Percentiles rank a stretch among this genome's conserved stretches.
Conservation (phyloP, 2,329 filamentous ascomycete genomes). For the Aspergillus felis region DNA sequence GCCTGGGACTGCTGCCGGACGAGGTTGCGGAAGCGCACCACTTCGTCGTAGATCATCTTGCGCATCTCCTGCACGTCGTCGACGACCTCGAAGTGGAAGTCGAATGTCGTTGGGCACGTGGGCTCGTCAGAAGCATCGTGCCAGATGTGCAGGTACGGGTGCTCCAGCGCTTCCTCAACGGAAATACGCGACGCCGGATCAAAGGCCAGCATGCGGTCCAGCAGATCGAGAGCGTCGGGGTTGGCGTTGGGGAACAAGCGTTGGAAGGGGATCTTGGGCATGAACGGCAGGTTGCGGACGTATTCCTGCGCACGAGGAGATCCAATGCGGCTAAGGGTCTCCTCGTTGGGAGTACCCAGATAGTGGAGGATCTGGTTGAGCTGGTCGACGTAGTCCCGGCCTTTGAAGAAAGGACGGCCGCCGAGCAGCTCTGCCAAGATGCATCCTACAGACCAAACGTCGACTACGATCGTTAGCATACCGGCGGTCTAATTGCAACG, state of each 20-base stretch:
- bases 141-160: constrained; percentile 96
- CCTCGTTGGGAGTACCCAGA: constrained; percentile 92
- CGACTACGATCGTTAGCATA: constrained; percentile 58
- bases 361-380: constrained; percentile 99
- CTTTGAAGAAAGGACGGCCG: constrained; percentile 97
- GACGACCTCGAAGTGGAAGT: constrained; percentile 97
- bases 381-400: constrained; percentile 97
- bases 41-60: constrained; percentile 95
- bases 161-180: constrained; percentile 92
- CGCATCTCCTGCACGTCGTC: constrained; percentile 95
- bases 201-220: constrained; percentile 97
- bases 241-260: constrained; percentile 90
- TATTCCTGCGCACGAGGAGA: constrained; percentile 96
- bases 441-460: constrained; percentile 98
- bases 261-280: constrained; percentile 89
- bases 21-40: constrained; percentile 71
- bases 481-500: constrained; percentile 1
- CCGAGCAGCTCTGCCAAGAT: constrained; percentile 95
- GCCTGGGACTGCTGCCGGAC: constrained; percentile 51
- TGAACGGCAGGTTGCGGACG: constrained; percentile 90
- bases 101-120: constrained; percentile 86
- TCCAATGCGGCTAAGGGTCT: constrained; percentile 88
- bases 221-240: constrained; percentile 87
- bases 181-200: constrained; percentile 90
- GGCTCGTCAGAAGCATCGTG: constrained; percentile 97